Evolutionary conservation across 139 green algal species (phyloP), one percentile per base, ranked within the genome.

Genomic region (Chlamydomonas sphaeroides): DNA sequence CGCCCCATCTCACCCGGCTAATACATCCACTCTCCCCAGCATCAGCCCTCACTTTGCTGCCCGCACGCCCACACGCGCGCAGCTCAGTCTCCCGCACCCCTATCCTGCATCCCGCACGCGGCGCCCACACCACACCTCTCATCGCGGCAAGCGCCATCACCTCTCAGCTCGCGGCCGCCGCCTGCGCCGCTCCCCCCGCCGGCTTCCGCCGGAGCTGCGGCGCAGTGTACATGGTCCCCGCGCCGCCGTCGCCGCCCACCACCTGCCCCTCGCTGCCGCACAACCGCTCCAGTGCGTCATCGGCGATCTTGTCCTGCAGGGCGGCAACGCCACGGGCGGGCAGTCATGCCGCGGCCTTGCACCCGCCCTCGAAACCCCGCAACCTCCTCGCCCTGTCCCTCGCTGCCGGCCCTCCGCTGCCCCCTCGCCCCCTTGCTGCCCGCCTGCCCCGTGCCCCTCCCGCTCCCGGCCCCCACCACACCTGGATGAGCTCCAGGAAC

Each of bases 401-500:
- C 45, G 11, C 45, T 53, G 11, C 45, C 45, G 11, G 10, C 45
- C 45, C 45, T 53, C n/a, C n/a, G n/a, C n/a, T n/a, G n/a, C n/a
- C n/a, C n/a, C n/a, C n/a, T n/a, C n/a, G n/a, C n/a, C n/a, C n/a
- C n/a, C n/a, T n/a, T 21, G 45, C 14, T 21, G 45, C 45, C 45
- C 45, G 11, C 45, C 11, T 53, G 11, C 45, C 45, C 45, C 11
- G 10, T 53, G 45, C 45, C 45, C 45, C 30, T 5, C 57, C 57
- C 57, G 4, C 28, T 15, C 57, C 26, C 26, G 57, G 6, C 57
- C 57, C 57, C 57, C 57, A 36, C 26, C 72, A 3, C 36, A 80
- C 74, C 74, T 70, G 1, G 25, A 80, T 21, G 30, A 71, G n/a
- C 74, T 84, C 48, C 63, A 90, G 35, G 41, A 88, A 88, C 35